These are phyloP conservation scores for Phycomyces nitens DNA, from an alignment of 192 early-diverging fungal species.

Conservation along the genomic window DNA sequence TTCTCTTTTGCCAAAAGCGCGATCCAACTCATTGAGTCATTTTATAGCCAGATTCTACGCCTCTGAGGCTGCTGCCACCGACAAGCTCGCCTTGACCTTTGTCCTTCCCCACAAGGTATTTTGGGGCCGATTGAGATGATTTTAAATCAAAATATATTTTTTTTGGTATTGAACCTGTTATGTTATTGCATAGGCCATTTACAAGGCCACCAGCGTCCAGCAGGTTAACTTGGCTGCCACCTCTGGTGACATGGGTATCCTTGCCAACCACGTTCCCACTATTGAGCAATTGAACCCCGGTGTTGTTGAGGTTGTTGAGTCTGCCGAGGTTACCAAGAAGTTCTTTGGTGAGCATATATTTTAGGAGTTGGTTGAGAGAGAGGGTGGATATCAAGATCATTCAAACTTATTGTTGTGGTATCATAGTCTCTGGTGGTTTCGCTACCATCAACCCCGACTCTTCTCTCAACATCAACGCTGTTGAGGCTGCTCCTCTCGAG, in stretches of 20 bases:
- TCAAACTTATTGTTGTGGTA: neutral
- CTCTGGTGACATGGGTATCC: conserved; percentile 96
- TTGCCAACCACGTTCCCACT: conserved; percentile 95
- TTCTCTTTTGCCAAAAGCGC: neutral
- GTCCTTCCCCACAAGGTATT: conserved; percentile 88
- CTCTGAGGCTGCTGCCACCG: conserved; percentile 64
- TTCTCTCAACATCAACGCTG: conserved; percentile 92
- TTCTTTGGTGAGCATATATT: conserved; percentile 81
- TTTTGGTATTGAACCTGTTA: too few species aligned
- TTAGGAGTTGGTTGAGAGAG: neutral
- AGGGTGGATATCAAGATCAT: neutral
- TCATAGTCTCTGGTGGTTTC: conserved; percentile 89
- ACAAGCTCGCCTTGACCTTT: conserved; percentile 85
- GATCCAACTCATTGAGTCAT: neutral
- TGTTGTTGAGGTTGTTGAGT: conserved; percentile 78
- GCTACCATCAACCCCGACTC: conserved; percentile 96
- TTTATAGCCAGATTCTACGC: conserved; percentile 76
- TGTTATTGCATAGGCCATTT: conserved; percentile 53
- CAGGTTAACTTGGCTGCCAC: conserved; percentile 93
- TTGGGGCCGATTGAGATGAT: too few species aligned
- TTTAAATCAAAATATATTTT: too few species aligned
- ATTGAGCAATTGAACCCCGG: conserved; percentile 94
- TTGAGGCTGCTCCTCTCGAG: conserved; percentile 88
- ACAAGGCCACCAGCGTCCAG: conserved; percentile 67
- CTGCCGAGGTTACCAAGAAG: conserved; percentile 71